Evolutionary conservation across 805 yeast genomes (phyloP), one percentile per base, ranked within the genome.

Genomic region (Starmerella geochares): DNA sequence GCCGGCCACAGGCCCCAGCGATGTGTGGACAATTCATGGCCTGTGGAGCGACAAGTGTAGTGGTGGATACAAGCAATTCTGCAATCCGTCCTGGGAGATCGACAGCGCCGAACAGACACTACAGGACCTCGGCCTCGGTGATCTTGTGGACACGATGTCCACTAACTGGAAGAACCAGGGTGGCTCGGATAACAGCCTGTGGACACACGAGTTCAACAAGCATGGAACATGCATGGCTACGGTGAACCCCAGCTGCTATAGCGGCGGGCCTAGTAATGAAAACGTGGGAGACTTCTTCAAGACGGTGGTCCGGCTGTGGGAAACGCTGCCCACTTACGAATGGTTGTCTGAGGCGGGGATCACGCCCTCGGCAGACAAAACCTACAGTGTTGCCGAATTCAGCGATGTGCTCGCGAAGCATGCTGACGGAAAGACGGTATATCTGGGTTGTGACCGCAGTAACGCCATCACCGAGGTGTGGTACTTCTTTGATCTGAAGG

Each of bases 151-250:
- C 1, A 72, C 73, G 51, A 78, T 88, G 86, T 56, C 67, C 23
- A 60, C 60, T 27, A 66, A 72, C 53, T 88, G 96, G 96, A 81
- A 82, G 63, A 81, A 82, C 59, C 75, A 74, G 60, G 78, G 76
- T 45, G 86, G 86, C 10, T 64, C 75, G 50, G 90, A 83, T 62
- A 80, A 77, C 51, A 62, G 72, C 5, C 68, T 88, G 46, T 88
- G 97, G 97, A 72, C 76, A 31, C 96, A 88, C 66, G 96, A 88
- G 66, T 88, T 77, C 73, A 87, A 88, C 69, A 88, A 88, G 64
- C 97, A 88, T 63, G 96, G 88, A 21, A 86, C 95, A 9, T 88
- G 96, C 67, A 80, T 87, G 74, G 77, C 80, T 43, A 86, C 96
- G 0, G 69, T 88, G 41, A 77, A 74, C 49, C 84, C 92, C 3